phyloP scores from a whole-genome alignment of 495 filamentous ascomycete species.

The Usnea hakonensis region DNA sequence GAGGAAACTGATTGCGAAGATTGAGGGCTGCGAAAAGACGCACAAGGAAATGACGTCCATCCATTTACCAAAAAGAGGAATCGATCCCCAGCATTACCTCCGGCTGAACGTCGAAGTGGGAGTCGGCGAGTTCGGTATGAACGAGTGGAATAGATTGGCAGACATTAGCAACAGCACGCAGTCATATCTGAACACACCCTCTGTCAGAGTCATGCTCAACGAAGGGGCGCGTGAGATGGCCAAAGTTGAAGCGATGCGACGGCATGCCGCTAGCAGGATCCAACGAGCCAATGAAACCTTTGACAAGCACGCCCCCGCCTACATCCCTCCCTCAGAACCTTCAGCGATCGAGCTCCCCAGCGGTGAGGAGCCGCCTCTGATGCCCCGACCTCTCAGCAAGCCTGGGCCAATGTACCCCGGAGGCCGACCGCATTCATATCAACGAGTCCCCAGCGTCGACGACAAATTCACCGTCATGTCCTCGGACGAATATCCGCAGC shows the following conservation, averaged over 20 bases:
- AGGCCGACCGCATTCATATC: conserved; percentile 22
- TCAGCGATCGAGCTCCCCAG: conserved; percentile 59
- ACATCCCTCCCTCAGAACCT: conserved; percentile 36
- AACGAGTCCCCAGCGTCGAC: conserved; percentile 27
- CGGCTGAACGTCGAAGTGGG: conserved; percentile 96
- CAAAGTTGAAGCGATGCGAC: conserved; percentile 66
- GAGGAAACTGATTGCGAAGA: conserved; percentile 73
- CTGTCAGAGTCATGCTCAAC: conserved; percentile 67
- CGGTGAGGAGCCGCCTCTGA: conserved; percentile 41
- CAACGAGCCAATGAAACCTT: conserved; percentile 19
- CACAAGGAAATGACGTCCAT: conserved; percentile 77
- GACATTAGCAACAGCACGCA: conserved; percentile 90
- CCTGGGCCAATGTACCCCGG: conserved; percentile 24
- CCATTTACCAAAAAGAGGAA: conserved; percentile 64
- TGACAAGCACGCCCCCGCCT: conserved; percentile 21
- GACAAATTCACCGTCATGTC: conserved; percentile 57
- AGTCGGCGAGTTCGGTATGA: conserved; percentile 97
- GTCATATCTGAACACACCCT: conserved; percentile 65
- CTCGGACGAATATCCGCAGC: conserved; percentile 50
- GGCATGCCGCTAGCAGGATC: conserved; percentile 15
- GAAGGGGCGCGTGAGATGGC: conserved; percentile 74
- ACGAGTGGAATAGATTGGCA: conserved; percentile 87
- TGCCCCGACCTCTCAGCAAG: conserved; percentile 27
- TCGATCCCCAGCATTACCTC: conserved; percentile 88
- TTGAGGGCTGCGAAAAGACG: conserved; percentile 89